Base-by-base conservation (phyloP, 106 monocot genomes). In the Posidonia australis region DNA sequence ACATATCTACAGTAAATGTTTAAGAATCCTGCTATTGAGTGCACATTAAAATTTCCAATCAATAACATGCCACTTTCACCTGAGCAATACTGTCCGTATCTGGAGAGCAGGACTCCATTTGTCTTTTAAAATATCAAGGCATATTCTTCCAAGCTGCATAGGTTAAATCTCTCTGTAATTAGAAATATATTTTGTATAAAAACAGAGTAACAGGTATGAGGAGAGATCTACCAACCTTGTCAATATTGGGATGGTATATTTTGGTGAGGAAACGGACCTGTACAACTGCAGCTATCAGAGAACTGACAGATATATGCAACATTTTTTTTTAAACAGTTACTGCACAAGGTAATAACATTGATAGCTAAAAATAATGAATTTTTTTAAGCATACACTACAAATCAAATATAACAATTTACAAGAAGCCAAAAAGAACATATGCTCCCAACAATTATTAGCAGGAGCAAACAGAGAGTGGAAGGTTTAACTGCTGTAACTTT, bases 161-260 rank as follows among this genome's bases (percentile, higher is more conserved):
- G 44, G 13, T 46, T 24, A 42, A 24, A 61, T 0, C 11, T 0
- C 11, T 0, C 46, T 21, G 41, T 36, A 36, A 36, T 11, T 25
- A 18, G 6, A 42, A 43, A 23, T 20, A 42, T 45, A 30, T 1
- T 26, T 69, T 60, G 18, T 11, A 11, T 13, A 51, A 22, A 14
- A 53, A 62, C 51, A 46, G 1, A 16, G 16, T 5, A 6, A 13
- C 24, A 45, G 44, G 14, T 7, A 32, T 17, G 17, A 25, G 46
- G 13, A 21, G 13, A 25, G 5, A 42, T 64, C 9, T 27, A 23
- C 84, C 71, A 63, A 64, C 96, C 96, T 96, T 96, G 77, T 96
- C 96, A 77, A 96, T 96, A 63, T 96, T 96, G 14, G 96, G 96
- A 85, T 96, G 96, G 62, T 96, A 96, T 49, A 96, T 96, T 68